Percentiles rank a stretch among this genome's conserved stretches.
phyloP scores from a whole-genome alignment of 2,329 filamentous ascomycete species.

The Alternaria tenuissima region DNA sequence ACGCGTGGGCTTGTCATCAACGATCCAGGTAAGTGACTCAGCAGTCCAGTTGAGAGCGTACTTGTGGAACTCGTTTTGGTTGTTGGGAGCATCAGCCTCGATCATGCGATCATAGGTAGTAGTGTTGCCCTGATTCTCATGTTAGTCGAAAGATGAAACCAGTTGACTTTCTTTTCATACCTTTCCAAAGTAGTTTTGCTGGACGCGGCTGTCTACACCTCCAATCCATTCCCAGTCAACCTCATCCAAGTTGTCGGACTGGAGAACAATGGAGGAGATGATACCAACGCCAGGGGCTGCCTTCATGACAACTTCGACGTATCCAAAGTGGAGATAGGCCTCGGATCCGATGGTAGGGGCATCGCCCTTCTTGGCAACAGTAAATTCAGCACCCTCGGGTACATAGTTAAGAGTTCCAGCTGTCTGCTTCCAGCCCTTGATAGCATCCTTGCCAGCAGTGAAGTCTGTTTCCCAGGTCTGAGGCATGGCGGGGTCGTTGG shows the following conservation, averaged over 20 bases:
- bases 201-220: conserved; percentile 67
- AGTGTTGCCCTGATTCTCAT: conserved; percentile 69
- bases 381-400: conserved; percentile 59
- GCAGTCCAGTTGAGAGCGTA: conserved; percentile 79
- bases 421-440: conserved; percentile 51
- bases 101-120: conserved; percentile 74
- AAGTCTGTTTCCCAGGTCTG: conserved; percentile 55
- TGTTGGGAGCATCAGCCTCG: conserved; percentile 64
- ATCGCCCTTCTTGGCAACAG: conserved; percentile 57
- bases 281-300: conserved; percentile 78
- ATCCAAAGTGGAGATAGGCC: conserved; percentile 88
- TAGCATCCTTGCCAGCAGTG: conserved; percentile 49
- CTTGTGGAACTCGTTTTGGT: conserved; percentile 68
- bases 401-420: conserved; percentile 55
- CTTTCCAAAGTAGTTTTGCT: conserved; percentile 82
- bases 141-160: not conserved
- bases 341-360: conserved; percentile 75
- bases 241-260: conserved; percentile 86
- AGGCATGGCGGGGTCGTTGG: conserved; percentile 55
- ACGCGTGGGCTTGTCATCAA: conserved; percentile 73
- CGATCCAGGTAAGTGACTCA: conserved; percentile 71
- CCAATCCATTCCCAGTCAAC: conserved; percentile 87
- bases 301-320: conserved; percentile 79
- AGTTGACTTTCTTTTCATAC: conserved; percentile 29
- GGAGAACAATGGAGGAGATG: conserved; percentile 81